Conservation (phyloP, 495 filamentous ascomycete genomes). For the Hyaloscypha variabilis region DNA sequence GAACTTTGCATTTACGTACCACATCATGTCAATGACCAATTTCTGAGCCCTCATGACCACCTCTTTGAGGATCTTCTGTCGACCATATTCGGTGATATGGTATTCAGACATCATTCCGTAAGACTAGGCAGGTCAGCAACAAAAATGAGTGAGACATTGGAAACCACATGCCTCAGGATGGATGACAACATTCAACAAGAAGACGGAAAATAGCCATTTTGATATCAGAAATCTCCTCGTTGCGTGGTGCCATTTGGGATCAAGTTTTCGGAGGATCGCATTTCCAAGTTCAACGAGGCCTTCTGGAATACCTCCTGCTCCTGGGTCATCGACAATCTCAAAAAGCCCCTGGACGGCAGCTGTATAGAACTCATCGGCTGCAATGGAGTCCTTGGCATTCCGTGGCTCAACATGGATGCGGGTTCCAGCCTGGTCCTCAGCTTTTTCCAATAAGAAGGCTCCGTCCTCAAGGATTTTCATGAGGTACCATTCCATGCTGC, state of each 20-base stretch:
- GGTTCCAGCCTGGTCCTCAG: slow-evolving; percentile 67
- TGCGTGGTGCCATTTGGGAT: slow-evolving; percentile 67
- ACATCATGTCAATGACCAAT: slow-evolving; percentile 65
- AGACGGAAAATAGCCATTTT: slow-evolving; percentile 91
- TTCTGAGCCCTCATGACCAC: slow-evolving; percentile 78
- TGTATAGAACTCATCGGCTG: slow-evolving; percentile 88
- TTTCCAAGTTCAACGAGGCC: slow-evolving; percentile 80
- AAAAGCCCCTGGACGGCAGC: slow-evolving; percentile 82
- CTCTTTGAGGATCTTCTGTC: slow-evolving; percentile 84
- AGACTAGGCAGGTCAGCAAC: slow-evolving; percentile 53
- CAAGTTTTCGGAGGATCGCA: slow-evolving; percentile 78
- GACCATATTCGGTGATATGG: slow-evolving; percentile 86
- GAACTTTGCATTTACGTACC: slow-evolving; percentile 35
- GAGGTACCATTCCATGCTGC: slow-evolving; percentile 88
- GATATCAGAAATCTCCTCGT: slow-evolving; percentile 80
- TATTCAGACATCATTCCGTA: slow-evolving; percentile 89
- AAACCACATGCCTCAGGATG: slow-evolving; percentile 75
- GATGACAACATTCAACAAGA: slow-evolving; percentile 80
- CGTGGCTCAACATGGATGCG: slow-evolving; percentile 66
- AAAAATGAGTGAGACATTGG: background rate
- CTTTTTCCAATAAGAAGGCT: slow-evolving; percentile 81
- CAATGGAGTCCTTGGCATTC: slow-evolving; percentile 70
- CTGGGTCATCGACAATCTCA: slow-evolving; percentile 77
- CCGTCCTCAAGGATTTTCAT: slow-evolving; percentile 93
- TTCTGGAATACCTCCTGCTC: slow-evolving; percentile 80